These are phyloP conservation scores for Discostella stelligeroides DNA, from an alignment of 108 stramenopile genomes.

Conservation along the genomic window DNA sequence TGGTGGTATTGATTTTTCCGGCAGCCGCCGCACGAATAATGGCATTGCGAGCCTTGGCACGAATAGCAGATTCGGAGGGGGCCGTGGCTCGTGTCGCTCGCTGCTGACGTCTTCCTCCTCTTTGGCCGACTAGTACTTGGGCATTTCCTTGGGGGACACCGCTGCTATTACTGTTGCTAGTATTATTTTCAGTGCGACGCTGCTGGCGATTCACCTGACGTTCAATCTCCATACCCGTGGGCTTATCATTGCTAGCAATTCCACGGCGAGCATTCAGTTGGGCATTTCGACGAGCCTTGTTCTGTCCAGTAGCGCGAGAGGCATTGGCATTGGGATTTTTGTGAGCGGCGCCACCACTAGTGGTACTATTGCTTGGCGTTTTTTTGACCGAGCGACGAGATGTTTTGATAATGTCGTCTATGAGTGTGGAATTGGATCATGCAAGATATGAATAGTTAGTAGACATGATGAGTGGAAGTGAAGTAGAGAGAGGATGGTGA, in stretches of 20 bases:
- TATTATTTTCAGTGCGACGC: background rate
- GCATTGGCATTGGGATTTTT: constrained; percentile 39
- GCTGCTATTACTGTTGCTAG: background rate
- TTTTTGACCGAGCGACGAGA: constrained; percentile 48
- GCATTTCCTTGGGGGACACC: constrained; percentile 10
- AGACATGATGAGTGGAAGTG: no score
- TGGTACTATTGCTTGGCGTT: background rate
- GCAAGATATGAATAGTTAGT: no score
- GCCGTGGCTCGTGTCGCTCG: background rate
- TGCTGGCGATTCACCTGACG: constrained; percentile 56
- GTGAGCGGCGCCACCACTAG: background rate
- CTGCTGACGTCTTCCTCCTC: constrained; percentile 14
- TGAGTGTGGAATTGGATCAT: no score
- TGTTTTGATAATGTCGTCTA: constrained; percentile 71
- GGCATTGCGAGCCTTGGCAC: constrained; percentile 17
- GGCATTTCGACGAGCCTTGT: constrained; percentile 74
- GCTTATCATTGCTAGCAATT: constrained; percentile 32
- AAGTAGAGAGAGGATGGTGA: background rate
- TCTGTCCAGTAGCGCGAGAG: constrained; percentile 64
- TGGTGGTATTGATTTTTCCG: constrained; percentile 15
- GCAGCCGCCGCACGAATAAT: background rate
- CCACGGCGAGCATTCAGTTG: constrained; percentile 60
- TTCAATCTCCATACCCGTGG: constrained; percentile 70
- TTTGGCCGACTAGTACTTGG: no score
- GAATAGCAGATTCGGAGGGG: constrained; percentile 10